A percentile compares a stretch with the other conserved stretches of the same genome.
Evolutionary conservation across 352 stramenopile genomes (phyloP).

Genomic region (Phytophthora citricola): DNA sequence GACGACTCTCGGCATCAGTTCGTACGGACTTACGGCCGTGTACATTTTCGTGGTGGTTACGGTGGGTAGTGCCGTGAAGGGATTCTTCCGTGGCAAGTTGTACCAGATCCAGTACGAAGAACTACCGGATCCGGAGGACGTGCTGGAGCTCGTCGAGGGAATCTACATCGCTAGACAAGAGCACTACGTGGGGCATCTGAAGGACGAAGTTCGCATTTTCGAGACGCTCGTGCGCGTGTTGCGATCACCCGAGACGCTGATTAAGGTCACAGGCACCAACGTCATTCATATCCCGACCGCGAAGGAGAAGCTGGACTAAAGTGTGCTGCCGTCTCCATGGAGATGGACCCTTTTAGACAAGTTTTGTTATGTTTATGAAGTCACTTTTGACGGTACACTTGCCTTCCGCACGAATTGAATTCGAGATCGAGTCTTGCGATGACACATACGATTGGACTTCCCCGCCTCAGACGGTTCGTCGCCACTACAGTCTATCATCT

Average conservation of each 20-base stretch:
- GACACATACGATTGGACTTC: not conserved
- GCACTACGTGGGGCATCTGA: conserved; percentile 87
- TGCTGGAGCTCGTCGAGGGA: conserved; percentile 87
- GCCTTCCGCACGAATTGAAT: too few relatives aligned
- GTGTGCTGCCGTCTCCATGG: not conserved
- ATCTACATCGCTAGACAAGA: conserved; percentile 89
- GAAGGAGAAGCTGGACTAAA: conserved; percentile 86
- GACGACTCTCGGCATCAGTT: conserved; percentile 79
- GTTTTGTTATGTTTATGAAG: conserved; percentile 12
- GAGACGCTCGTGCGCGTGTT: conserved; percentile 88
- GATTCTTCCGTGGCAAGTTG: conserved; percentile 82
- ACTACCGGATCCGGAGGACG: conserved; percentile 80
- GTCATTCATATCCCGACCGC: conserved; percentile 87
- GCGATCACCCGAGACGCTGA: conserved; percentile 82
- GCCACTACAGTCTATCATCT: too few relatives aligned
- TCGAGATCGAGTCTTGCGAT: too few relatives aligned
- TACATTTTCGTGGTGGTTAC: conserved; percentile 91
- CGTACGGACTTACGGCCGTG: conserved; percentile 85
- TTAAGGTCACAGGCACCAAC: conserved; percentile 87
- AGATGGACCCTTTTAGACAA: not conserved
- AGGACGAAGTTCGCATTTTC: conserved; percentile 90
- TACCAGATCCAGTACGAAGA: conserved; percentile 86
- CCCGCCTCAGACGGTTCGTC: not conserved
- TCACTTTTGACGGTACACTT: too few relatives aligned
- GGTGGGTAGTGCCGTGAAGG: conserved; percentile 84